Conservation (phyloP, 805 yeast species). For the Cyberlindnera samutprakarnensis region DNA sequence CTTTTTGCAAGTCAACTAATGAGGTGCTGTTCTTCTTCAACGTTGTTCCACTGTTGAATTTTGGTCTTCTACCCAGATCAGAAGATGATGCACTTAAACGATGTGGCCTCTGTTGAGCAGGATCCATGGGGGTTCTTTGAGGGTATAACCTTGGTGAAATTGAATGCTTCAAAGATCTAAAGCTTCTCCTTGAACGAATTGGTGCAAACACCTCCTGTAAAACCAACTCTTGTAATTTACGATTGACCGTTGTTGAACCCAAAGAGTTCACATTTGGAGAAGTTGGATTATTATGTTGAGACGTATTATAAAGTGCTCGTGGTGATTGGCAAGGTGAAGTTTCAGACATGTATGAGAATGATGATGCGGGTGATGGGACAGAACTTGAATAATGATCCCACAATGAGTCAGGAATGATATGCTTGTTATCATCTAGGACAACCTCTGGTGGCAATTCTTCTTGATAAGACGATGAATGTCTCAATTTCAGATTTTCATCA, state of each 20-base stretch:
- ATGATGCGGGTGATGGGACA: slow-evolving; percentile 32
- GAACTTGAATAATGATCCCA: slow-evolving; percentile 54
- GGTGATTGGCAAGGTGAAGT: slow-evolving; percentile 17
- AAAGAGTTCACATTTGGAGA: slow-evolving; percentile 16
- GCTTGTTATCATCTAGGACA: slow-evolving; percentile 84
- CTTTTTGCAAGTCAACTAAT: slow-evolving; percentile 18
- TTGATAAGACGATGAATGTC: slow-evolving; percentile 12
- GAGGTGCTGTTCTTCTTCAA: slow-evolving; percentile 19
- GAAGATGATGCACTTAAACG: slow-evolving; percentile 19
- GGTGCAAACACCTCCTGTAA: slow-evolving; percentile 68
- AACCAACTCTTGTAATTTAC: slow-evolving; percentile 64
- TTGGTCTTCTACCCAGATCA: slow-evolving; percentile 19
- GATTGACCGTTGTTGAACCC: slow-evolving; percentile 65
- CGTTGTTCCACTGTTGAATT: slow-evolving; percentile 1
- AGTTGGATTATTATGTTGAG: slow-evolving; percentile 2
- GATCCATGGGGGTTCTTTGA: slow-evolving; percentile 4
- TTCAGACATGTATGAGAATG: slow-evolving; percentile 28
- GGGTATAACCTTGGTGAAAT: slow-evolving; percentile 16
- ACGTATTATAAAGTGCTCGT: no score
- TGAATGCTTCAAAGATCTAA: slow-evolving; percentile 8
- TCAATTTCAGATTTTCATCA: no score
- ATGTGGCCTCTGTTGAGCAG: slow-evolving; percentile 8
- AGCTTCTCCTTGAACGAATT: slow-evolving; percentile 5
- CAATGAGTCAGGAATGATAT: slow-evolving; percentile 79
- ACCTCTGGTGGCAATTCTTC: slow-evolving; percentile 61